Evolutionary conservation across 768 basidiomycete species (phyloP), one percentile per base, ranked within the genome.

Genomic region (Tylopilus felleus): DNA sequence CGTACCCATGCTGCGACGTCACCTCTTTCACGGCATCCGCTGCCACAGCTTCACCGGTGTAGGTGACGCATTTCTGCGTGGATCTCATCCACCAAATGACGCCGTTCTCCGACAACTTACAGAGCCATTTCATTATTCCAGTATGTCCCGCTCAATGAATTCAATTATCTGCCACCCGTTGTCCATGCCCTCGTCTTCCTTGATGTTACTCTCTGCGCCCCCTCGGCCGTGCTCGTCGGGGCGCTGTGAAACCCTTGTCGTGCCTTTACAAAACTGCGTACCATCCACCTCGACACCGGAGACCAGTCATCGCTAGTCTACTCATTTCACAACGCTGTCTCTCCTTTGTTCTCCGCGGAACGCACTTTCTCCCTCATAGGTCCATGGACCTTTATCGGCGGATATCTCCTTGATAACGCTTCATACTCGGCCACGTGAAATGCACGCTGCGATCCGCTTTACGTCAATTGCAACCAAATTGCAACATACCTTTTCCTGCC

Each of bases 401-500:
- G 59, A 33, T 51, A 65, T 67, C 66, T 61, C 57, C 62, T 57
- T 53, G 64, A 59, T 64, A 64, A 45, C 59, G 55, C 52, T 51
- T 40, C 54, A 42, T 47, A 41, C 6, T 3, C 19, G 4, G 14
- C 58, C 64, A 62, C 58, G 62, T 59, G 61, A 56, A 55, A 2
- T 53, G 40, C 61, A 55, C 46, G 43, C 48, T 55, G 56, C 58
- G 55, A 60, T 66, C 55, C 60, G 56, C 49, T 52, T 68, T 64
- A 68, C 66, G 66, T 68, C 67, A 68, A 58, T 47, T 25, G 5
- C 46, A 56, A 62, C 66, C 68, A 65, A 68, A 58, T 47, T 25
- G 5, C 46, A 56, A 62, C 66, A 69, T 62, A 60, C 67, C 60
- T 44, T 55, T 62, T 49, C 66, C 67, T 68, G 66, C 67, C 65